A percentile compares a stretch with the other conserved stretches of the same genome.
Conservation (phyloP, 1,284 basidiomycete genomes). For the Tilletia horrida region DNA sequence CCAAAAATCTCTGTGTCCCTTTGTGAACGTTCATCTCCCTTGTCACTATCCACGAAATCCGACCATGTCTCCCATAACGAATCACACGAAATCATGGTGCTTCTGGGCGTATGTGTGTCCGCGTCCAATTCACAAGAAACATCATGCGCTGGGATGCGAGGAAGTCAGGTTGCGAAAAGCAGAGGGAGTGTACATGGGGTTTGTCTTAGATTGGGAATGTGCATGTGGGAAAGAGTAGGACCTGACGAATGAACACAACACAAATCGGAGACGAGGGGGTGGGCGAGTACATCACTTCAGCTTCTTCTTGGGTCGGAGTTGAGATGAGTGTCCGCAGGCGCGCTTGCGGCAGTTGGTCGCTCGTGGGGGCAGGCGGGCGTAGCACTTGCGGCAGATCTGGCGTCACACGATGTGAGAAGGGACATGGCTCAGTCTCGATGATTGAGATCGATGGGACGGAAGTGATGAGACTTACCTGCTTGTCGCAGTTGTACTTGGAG, state of each 20-base stretch:
- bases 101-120: too few relatives aligned
- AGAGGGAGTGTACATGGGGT: slow-evolving; percentile 8
- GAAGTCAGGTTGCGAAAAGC: too few relatives aligned
- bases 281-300: slow-evolving; percentile 70
- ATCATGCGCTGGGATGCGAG: too few relatives aligned
- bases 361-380: slow-evolving; percentile 96
- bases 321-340: slow-evolving; percentile 55
- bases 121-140: too few relatives aligned
- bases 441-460: not conserved
- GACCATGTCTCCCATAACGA: too few relatives aligned
- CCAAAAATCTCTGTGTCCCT: too few relatives aligned
- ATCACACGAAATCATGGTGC: too few relatives aligned
- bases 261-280: slow-evolving; percentile 26
- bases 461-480: slow-evolving; percentile 54
- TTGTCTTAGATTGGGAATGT: slow-evolving; percentile 1
- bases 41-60: too few relatives aligned
- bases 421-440: not conserved
- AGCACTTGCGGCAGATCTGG: slow-evolving; percentile 96
- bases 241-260: slow-evolving; percentile 14
- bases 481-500: slow-evolving; percentile 74
- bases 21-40: too few relatives aligned
- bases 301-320: slow-evolving; percentile 77
- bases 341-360: slow-evolving; percentile 95
- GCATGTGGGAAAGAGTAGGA: not conserved
- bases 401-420: slow-evolving; percentile 49